Conservation (phyloP, 2,329 filamentous ascomycete genomes). For the Aspergillus sojae region DNA sequence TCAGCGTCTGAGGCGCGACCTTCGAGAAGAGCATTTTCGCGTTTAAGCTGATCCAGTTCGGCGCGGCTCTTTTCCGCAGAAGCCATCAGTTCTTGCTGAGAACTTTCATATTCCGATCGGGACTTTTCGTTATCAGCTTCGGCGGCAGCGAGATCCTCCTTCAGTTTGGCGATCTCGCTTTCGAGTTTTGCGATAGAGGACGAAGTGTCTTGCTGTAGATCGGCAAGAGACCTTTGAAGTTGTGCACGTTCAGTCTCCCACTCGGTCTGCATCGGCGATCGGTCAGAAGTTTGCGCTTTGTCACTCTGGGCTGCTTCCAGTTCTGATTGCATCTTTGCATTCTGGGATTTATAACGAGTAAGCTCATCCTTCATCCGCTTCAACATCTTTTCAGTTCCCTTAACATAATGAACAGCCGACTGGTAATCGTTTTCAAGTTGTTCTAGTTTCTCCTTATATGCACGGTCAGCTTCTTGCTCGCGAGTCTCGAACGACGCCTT, state of each 20-base stretch:
- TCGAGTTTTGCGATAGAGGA: conserved; percentile 70
- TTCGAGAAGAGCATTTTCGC: conserved; percentile 80
- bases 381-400: conserved; percentile 98
- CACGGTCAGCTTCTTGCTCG: conserved; percentile 81
- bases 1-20: conserved; percentile 86
- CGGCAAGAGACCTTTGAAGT: conserved; percentile 69
- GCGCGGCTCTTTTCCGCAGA: conserved; percentile 59
- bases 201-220: conserved; percentile 70
- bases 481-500: conserved; percentile 76
- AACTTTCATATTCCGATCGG: conserved; percentile 58
- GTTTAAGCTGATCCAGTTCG: conserved; percentile 79
- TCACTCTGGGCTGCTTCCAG: conserved; percentile 68
- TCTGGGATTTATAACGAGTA: conserved; percentile 86
- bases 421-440: conserved; percentile 97
- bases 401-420: conserved; percentile 95
- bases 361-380: conserved; percentile 98
- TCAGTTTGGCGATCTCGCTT: conserved; percentile 67
- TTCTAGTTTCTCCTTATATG: conserved; percentile 89
- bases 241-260: conserved; percentile 75
- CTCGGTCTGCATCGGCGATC: conserved; percentile 53
- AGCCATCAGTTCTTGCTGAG: conserved; percentile 59
- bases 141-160: conserved; percentile 67
- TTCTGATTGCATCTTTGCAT: conserved; percentile 78
- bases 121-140: conserved; percentile 71
- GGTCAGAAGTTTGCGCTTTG: conserved; percentile 42